Evolutionary conservation across 176 grass and related monocot genomes (phyloP).

Genomic region (Oryza coarctata): DNA sequence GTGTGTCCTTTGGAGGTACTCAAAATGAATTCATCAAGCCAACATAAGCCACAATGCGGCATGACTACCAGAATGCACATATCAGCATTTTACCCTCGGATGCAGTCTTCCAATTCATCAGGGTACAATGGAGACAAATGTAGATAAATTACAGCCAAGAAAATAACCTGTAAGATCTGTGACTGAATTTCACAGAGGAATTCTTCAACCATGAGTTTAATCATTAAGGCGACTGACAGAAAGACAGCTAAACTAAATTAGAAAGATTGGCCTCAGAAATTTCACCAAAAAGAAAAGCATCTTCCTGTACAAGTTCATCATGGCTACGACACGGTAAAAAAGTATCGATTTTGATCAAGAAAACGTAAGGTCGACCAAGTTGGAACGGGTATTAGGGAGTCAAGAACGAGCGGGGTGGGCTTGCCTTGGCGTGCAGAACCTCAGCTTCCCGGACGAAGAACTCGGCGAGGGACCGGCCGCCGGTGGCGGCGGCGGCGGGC

Average conservation of each 20-base stretch:
- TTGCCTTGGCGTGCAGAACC: slow-evolving; percentile 66
- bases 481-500: slow-evolving; percentile 32
- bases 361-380: neutral
- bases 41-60: neutral
- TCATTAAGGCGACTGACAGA: neutral
- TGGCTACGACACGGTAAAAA: neutral
- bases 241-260: neutral
- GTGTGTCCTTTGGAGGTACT: neutral
- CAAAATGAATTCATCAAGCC: neutral
- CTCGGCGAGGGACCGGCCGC: slow-evolving; percentile 52
- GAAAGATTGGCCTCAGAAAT: neutral
- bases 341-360: neutral
- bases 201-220: neutral
- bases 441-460: slow-evolving; percentile 65
- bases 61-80: neutral
- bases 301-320: neutral
- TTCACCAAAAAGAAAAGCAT: neutral
- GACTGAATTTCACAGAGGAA: neutral
- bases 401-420: neutral
- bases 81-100: neutral
- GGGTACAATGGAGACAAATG: neutral
- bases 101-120: neutral
- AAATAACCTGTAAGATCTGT: neutral
- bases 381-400: neutral
- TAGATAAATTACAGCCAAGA: neutral